Conservation (phyloP, 441 rosid genomes). For the Corymbia calophylla region DNA sequence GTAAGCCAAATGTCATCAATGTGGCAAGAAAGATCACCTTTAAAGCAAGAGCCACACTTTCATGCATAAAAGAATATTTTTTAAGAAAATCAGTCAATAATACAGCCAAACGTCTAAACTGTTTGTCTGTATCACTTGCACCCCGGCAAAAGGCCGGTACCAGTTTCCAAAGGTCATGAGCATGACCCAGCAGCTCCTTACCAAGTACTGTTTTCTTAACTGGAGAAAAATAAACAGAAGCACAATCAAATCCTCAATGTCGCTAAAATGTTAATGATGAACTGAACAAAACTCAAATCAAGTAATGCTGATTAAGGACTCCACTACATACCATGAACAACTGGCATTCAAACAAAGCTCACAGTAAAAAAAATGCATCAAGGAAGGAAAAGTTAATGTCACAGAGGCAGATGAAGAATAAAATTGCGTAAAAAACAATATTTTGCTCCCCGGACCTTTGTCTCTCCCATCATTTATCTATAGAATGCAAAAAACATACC, state of each 20-base stretch:
- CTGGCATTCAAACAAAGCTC: neutral
- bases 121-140: slow-evolving; percentile 54
- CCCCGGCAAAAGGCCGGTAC: slow-evolving; percentile 79
- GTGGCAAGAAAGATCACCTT: slow-evolving; percentile 36
- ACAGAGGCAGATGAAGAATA: neutral
- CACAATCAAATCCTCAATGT: neutral
- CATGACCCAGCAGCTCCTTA: slow-evolving; percentile 58
- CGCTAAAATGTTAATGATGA: neutral
- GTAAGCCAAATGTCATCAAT: neutral
- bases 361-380: neutral
- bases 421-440: neutral
- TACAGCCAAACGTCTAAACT: slow-evolving; percentile 48
- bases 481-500: neutral
- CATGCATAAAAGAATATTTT: slow-evolving; percentile 63
- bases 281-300: neutral
- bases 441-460: neutral
- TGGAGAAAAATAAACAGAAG: slow-evolving; percentile 20
- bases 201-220: slow-evolving; percentile 54
- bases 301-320: neutral
- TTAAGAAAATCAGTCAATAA: slow-evolving; percentile 49
- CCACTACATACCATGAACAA: neutral
- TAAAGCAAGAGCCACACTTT: slow-evolving; percentile 56
- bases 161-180: slow-evolving; percentile 65
- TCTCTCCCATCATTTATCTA: neutral
- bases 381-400: neutral